These are phyloP conservation scores for Xylaria palmicola DNA, from an alignment of 495 filamentous ascomycete genomes.

Conservation along the genomic window DNA sequence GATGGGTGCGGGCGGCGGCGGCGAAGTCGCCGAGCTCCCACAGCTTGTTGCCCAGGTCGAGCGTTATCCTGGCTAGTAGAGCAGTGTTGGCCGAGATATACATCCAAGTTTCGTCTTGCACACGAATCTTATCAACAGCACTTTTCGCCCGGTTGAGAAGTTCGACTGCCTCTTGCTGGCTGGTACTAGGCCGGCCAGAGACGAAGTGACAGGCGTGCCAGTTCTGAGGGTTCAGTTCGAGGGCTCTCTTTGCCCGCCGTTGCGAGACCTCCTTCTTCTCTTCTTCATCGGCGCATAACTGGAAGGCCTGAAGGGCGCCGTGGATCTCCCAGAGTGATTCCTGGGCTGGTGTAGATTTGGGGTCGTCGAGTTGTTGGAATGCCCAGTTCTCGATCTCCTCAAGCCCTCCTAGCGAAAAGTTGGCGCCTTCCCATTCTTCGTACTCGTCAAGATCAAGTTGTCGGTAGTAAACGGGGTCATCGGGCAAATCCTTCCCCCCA, in stretches of 20 bases:
- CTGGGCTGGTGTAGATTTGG: constrained; percentile 15
- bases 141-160: constrained; percentile 29
- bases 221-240: constrained; percentile 36
- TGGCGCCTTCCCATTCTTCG: constrained; percentile 15
- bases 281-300: constrained; percentile 19
- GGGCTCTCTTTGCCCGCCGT: constrained; percentile 27
- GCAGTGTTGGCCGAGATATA: constrained; percentile 19
- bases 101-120: constrained; percentile 23
- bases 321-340: constrained; percentile 40
- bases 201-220: constrained; percentile 40
- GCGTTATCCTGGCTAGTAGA: constrained; percentile 30
- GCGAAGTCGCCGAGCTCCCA: constrained; percentile 34
- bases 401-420: constrained; percentile 16
- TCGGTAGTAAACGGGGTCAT: constrained; percentile 14
- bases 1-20: constrained; percentile 23
- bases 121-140: constrained; percentile 21
- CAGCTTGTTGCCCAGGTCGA: constrained; percentile 36
- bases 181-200: constrained; percentile 23
- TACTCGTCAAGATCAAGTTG: background rate
- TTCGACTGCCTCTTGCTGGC: constrained; percentile 29
- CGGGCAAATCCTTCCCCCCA: constrained; percentile 22
- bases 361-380: constrained; percentile 10
- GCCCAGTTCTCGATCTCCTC: constrained; percentile 24
- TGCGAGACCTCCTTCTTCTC: constrained; percentile 21
- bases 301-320: constrained; percentile 31